Percentiles rank a stretch among this genome's conserved stretches.
phyloP scores from a whole-genome alignment of 306 rosid species.

The Echinosophora koreensis region DNA sequence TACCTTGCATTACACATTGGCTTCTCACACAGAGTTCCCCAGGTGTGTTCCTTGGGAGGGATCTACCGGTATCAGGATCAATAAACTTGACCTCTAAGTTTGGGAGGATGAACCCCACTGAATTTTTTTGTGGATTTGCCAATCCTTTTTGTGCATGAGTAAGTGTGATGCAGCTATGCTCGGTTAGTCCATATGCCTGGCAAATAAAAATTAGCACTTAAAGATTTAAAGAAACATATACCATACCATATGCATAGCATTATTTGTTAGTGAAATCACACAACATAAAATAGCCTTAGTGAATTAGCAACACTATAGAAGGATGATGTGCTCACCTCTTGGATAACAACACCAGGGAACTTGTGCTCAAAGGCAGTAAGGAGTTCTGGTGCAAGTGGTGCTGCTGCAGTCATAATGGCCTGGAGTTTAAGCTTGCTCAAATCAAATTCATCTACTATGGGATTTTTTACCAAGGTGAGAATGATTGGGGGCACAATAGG shows the following conservation, averaged over 20 bases:
- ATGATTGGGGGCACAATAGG: conserved; percentile 95
- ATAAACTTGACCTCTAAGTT: conserved; percentile 87
- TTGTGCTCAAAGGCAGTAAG: conserved; percentile 74
- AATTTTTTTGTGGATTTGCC: conserved; percentile 60
- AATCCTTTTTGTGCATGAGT: conserved; percentile 61
- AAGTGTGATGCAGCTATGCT: conserved; percentile 96
- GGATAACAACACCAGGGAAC: conserved; percentile 82
- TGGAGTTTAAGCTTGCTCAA: conserved; percentile 82
- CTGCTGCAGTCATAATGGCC: conserved; percentile 90
- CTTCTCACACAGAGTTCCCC: conserved; percentile 93
- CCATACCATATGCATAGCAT: conserved; percentile 11
- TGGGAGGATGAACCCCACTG: conserved; percentile 87
- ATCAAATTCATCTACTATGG: conserved; percentile 82
- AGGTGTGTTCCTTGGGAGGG: conserved; percentile 80
- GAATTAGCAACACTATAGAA: not conserved
- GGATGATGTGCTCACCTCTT: conserved; percentile 60
- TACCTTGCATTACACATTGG: conserved; percentile 94
- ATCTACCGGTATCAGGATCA: conserved; percentile 75
- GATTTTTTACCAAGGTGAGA: conserved; percentile 80
- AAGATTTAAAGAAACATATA: not conserved
- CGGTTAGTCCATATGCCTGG: conserved; percentile 95
- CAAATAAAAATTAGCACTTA: conserved; percentile 4
- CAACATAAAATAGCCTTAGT: not conserved
- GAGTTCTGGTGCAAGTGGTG: conserved; percentile 92
- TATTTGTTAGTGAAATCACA: not conserved